Base-by-base conservation (phyloP, 2,329 filamentous ascomycete genomes). In the Sclerotinia borealis region DNA sequence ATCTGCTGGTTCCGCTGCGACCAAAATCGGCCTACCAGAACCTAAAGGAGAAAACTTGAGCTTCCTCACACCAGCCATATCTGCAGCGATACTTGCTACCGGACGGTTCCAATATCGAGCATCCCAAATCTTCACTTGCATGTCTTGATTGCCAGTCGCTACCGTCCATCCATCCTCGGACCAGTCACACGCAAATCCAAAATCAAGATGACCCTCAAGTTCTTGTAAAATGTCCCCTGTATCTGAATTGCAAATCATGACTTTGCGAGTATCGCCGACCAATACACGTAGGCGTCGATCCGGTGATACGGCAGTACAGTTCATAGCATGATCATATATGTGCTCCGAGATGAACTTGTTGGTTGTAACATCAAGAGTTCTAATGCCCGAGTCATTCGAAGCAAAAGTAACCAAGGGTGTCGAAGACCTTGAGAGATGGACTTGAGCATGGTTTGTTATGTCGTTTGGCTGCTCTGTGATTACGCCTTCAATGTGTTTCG, bases 171-270 rank as follows among this genome's bases (percentile, higher is more conserved):
- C 90, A 72, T 93, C 87, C 60, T 89, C 85, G 22, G 89, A 87
- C 90, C 90, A 93, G 68, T 88, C 90, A 70, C 88, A 92, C 1
- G 90, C 85, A 70, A 93, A 93, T 2, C 86, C 88, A 68, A 82
- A 89, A 71, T 92, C 89, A 17, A 79, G 79, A 71, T 92, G 89
- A 2, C 87, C 86, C 4, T 78, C 75, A 1, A 93, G 81, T 31
- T 77, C 76, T 68, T 87, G 80, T 66, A 83, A 80, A 62, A 78
- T 79, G 64, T 81, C 77, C 17, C 88, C 86, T 15, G 82, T 85
- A 62, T 91, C 88, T 13, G 89, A 85, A 66, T 90, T 83, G 17
- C 85, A 83, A 71, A 93, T 89, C 56, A 88, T 77, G 0, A 88
- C 85, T 45, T 88, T 80, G 63, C 79, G 77, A 64, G 81, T 79